phyloP scores from a whole-genome alignment of 345 rosid genomes.

The Populus alba region DNA sequence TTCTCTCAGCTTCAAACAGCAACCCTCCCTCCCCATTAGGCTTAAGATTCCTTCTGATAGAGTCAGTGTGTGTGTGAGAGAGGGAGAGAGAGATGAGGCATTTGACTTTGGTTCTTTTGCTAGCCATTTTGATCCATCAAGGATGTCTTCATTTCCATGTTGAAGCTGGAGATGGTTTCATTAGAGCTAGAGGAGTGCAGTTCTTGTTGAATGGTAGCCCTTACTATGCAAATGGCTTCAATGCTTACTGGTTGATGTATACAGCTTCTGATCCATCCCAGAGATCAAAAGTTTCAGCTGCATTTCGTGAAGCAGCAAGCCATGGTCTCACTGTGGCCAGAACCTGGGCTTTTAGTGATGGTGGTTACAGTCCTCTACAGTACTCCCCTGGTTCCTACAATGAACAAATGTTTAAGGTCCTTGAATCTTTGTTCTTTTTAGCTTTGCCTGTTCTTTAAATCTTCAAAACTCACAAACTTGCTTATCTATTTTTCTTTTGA shows the following conservation, averaged over 20 bases:
- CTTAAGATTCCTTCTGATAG: conserved; percentile 2
- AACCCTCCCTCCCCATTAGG: background rate
- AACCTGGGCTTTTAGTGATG: conserved; percentile 38
- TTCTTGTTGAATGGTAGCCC: conserved; percentile 30
- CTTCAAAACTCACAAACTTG: background rate
- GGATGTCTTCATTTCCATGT: conserved; percentile 3
- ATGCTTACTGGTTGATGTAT: conserved; percentile 37
- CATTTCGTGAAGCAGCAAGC: conserved; percentile 21
- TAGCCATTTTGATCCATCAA: conserved; percentile 9
- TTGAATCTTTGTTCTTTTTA: background rate
- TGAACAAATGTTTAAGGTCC: conserved; percentile 30
- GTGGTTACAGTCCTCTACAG: conserved; percentile 34
- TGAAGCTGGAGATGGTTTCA: conserved; percentile 24
- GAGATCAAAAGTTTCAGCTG: conserved; percentile 29
- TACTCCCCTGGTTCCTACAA: conserved; percentile 29
- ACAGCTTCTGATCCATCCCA: conserved; percentile 30
- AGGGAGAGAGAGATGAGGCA: conserved; percentile 43
- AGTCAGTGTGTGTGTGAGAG: background rate
- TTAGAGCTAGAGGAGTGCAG: conserved; percentile 27
- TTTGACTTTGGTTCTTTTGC: conserved; percentile 18
- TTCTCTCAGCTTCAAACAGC: conserved; percentile 6
- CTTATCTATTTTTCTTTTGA: background rate
- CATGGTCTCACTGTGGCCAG: conserved; percentile 34
- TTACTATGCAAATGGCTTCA: conserved; percentile 33
- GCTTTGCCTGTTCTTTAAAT: background rate